Percentiles rank a stretch among this genome's conserved stretches.
These are phyloP conservation scores for Marasmius sp. DNA, from an alignment of 1,284 basidiomycete genomes.

Conservation along the genomic window DNA sequence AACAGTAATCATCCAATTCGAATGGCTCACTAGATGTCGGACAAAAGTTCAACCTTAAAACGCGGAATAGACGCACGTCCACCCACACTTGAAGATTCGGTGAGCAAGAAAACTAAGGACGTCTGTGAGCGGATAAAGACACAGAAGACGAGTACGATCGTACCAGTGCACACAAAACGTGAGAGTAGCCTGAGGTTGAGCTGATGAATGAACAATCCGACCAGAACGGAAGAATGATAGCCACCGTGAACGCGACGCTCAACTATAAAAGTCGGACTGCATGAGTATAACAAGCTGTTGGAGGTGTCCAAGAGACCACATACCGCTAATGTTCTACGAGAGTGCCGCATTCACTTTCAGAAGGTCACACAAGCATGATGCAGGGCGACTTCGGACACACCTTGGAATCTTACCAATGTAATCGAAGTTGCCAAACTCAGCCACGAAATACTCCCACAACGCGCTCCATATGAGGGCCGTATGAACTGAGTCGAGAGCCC, in stretches of 20 bases:
- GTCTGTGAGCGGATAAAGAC: slow-evolving; percentile 1
- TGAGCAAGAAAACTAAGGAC: slow-evolving; percentile 36
- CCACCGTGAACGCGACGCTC: slow-evolving; percentile 35
- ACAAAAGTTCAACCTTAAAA: no score
- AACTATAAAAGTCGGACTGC: slow-evolving; percentile 19
- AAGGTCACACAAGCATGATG: neutral
- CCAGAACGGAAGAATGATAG: slow-evolving; percentile 1
- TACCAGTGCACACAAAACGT: slow-evolving; percentile 41
- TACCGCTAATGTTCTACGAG: slow-evolving; percentile 29
- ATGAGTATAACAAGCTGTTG: neutral
- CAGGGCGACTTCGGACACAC: slow-evolving; percentile 19
- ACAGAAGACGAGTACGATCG: slow-evolving; percentile 5
- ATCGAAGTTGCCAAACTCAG: slow-evolving; percentile 20
- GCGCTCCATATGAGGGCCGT: slow-evolving; percentile 27
- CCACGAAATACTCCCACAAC: slow-evolving; percentile 35
- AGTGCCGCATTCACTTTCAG: neutral
- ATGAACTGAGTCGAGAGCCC: slow-evolving; percentile 33
- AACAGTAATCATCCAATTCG: no score
- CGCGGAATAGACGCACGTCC: neutral
- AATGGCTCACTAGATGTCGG: no score
- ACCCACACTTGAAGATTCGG: slow-evolving; percentile 34
- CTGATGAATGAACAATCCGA: neutral
- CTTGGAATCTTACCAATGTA: slow-evolving; percentile 33
- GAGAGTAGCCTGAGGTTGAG: slow-evolving; percentile 33
- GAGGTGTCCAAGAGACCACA: slow-evolving; percentile 7